Percentiles rank a stretch among this genome's conserved stretches.
These are phyloP conservation scores for Solanum chacoense DNA, from an alignment of 305 asterid genomes.

Conservation along the genomic window DNA sequence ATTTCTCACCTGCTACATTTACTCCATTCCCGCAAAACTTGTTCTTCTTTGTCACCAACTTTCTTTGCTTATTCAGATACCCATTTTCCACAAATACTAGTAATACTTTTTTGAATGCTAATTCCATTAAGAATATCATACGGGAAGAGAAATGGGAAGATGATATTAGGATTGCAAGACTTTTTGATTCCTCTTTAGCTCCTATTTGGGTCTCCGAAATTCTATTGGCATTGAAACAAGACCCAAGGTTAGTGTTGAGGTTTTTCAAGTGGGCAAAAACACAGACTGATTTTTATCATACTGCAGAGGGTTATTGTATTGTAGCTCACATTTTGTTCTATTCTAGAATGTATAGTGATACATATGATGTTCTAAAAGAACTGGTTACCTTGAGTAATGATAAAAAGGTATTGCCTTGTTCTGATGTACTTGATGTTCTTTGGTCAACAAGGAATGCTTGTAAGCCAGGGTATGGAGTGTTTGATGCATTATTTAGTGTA, in stretches of 20 bases:
- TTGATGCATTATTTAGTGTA: slow-evolving; percentile 61
- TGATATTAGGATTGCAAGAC: slow-evolving; percentile 32
- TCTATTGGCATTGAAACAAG: slow-evolving; percentile 45
- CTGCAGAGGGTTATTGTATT: slow-evolving; percentile 55
- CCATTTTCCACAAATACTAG: slow-evolving; percentile 25
- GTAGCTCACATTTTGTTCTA: slow-evolving; percentile 76
- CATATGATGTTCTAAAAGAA: slow-evolving; percentile 43
- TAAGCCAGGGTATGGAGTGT: slow-evolving; percentile 62
- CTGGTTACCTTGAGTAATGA: slow-evolving; percentile 29
- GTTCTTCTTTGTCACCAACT: slow-evolving; percentile 24
- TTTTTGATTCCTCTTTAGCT: slow-evolving; percentile 37
- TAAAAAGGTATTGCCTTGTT: slow-evolving; percentile 14
- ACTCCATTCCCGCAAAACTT: slow-evolving; percentile 26
- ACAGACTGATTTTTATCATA: slow-evolving; percentile 30
- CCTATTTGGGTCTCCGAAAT: slow-evolving; percentile 52
- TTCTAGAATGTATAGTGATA: slow-evolving; percentile 57
- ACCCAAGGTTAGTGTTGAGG: slow-evolving; percentile 67
- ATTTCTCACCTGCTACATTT: slow-evolving; percentile 4
- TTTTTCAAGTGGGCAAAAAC: slow-evolving; percentile 60
- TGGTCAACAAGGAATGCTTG: slow-evolving; percentile 64
- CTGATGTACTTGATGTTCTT: slow-evolving; percentile 44
- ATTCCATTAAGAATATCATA: slow-evolving; percentile 29
- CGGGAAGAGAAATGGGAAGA: slow-evolving; percentile 58
- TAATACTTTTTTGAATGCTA: slow-evolving; percentile 12
- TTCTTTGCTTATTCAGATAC: slow-evolving; percentile 21